Evolutionary conservation across 176 grass and related monocot species (phyloP).

Genomic region (Lolium perenne): DNA sequence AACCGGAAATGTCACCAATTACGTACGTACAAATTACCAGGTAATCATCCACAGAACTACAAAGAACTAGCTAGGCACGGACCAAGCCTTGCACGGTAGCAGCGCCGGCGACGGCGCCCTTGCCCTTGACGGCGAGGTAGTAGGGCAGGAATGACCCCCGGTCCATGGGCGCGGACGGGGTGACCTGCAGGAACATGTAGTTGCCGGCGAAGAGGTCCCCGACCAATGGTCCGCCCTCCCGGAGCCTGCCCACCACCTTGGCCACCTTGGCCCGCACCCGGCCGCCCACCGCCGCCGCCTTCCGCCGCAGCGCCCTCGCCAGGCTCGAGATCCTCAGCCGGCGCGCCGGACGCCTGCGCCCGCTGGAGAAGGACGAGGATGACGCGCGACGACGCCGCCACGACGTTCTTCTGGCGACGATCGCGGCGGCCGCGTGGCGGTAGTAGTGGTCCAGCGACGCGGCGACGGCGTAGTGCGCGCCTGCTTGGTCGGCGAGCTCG

Average conservation of each 20-base stretch:
- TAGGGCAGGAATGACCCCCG: slow-evolving; percentile 18
- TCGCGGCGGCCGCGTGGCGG: slow-evolving; percentile 26
- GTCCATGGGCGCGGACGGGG: slow-evolving; percentile 55
- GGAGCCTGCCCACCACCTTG: slow-evolving; percentile 66
- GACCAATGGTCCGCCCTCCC: slow-evolving; percentile 72
- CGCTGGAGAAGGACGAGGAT: not conserved
- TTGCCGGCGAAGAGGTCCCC: slow-evolving; percentile 88
- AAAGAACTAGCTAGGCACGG: not conserved
- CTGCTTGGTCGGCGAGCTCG: not conserved
- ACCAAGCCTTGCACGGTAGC: slow-evolving; percentile 31
- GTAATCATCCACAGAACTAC: not conserved
- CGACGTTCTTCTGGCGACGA: not conserved
- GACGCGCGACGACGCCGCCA: not conserved
- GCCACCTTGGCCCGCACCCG: slow-evolving; percentile 52
- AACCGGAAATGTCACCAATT: too few relatives aligned
- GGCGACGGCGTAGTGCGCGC: not conserved
- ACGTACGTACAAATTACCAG: too few relatives aligned
- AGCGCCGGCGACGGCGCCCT: not conserved
- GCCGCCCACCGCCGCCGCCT: slow-evolving; percentile 46
- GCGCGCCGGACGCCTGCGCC: slow-evolving; percentile 28
- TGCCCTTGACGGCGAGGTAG: slow-evolving; percentile 34
- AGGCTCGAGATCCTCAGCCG: slow-evolving; percentile 62
- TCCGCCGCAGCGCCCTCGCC: slow-evolving; percentile 55
- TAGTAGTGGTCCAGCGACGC: not conserved
- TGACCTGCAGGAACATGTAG: slow-evolving; percentile 97